phyloP scores from a whole-genome alignment of 257 asterid species.

The Oldenlandia corymbosa region DNA sequence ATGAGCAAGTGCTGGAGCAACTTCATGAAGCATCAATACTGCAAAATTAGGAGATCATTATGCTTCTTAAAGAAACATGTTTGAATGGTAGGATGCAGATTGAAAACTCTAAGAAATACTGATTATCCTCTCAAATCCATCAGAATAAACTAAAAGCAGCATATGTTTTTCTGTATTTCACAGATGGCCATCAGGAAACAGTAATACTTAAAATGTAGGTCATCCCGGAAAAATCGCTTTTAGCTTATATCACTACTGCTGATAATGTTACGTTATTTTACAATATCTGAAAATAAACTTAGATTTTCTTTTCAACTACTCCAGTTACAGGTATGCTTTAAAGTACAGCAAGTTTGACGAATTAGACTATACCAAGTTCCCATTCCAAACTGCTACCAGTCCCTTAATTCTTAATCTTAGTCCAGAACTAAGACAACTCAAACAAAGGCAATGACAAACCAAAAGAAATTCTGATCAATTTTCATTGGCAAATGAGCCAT shows the following conservation, averaged over 20 bases:
- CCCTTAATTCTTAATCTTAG: not conserved
- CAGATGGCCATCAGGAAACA: too few species aligned
- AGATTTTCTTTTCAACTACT: too few species aligned
- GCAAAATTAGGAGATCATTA: conserved; percentile 30
- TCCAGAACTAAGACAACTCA: not conserved
- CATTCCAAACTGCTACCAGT: not conserved
- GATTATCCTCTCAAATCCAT: too few species aligned
- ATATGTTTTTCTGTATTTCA: too few species aligned
- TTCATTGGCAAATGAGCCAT: not conserved
- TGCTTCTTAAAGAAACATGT: not conserved
- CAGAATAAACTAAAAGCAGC: too few species aligned
- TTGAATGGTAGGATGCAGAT: not conserved
- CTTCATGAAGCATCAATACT: conserved; percentile 64
- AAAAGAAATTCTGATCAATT: not conserved
- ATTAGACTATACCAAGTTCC: not conserved
- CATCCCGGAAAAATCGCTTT: too few species aligned
- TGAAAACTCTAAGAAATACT: not conserved
- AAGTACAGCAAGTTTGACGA: not conserved
- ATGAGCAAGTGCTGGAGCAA: conserved; percentile 40
- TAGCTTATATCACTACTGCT: too few species aligned
- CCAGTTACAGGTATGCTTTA: too few species aligned
- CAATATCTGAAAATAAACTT: too few species aligned
- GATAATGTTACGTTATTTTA: too few species aligned
- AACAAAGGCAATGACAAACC: not conserved
- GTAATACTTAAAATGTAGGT: too few species aligned